A percentile compares a stretch with the other conserved stretches of the same genome.
Conservation (phyloP, 2,329 filamentous ascomycete genomes). For the Fusarium devonianum region DNA sequence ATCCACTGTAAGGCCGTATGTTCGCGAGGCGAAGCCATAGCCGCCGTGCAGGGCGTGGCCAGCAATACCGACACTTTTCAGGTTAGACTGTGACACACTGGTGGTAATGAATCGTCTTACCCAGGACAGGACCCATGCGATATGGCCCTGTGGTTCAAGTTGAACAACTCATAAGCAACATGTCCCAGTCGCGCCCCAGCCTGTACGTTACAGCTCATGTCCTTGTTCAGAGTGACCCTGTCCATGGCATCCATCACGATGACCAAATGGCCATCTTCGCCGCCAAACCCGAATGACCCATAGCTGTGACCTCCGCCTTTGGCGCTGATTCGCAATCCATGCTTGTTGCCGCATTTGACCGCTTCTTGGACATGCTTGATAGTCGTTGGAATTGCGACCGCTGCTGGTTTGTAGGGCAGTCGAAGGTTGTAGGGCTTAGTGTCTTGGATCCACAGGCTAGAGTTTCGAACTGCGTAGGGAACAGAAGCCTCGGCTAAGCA, state of each 20-base stretch:
- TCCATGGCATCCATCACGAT: slow-evolving; percentile 52
- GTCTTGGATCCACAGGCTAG: slow-evolving; percentile 45
- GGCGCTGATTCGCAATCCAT: slow-evolving; percentile 56
- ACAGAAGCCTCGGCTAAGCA: slow-evolving; percentile 39
- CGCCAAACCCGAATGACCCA: slow-evolving; percentile 56
- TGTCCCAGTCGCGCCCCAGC: slow-evolving; percentile 60
- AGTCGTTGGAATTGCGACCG: slow-evolving; percentile 44
- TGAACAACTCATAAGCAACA: slow-evolving; percentile 50
- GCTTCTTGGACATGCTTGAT: slow-evolving; percentile 53
- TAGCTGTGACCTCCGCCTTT: slow-evolving; percentile 63
- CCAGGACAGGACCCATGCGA: slow-evolving; percentile 62
- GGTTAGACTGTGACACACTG: slow-evolving; percentile 5
- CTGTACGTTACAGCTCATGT: slow-evolving; percentile 39
- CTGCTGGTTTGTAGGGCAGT: slow-evolving; percentile 42
- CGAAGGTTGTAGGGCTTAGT: slow-evolving; percentile 46
- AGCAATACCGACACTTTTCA: slow-evolving; percentile 38
- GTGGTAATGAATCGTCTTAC: slow-evolving; percentile 40
- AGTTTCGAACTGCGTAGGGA: slow-evolving; percentile 27
- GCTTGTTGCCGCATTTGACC: slow-evolving; percentile 53
- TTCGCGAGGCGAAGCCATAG: slow-evolving; percentile 43
- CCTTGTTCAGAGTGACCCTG: slow-evolving; percentile 37
- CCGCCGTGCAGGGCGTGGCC: slow-evolving; percentile 44
- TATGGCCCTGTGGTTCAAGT: slow-evolving; percentile 51
- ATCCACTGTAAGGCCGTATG: slow-evolving; percentile 42
- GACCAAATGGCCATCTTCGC: slow-evolving; percentile 51